These are phyloP conservation scores for Debaryomycetaceae sp. DNA, from an alignment of 1,139 yeast genomes.

Conservation along the genomic window DNA sequence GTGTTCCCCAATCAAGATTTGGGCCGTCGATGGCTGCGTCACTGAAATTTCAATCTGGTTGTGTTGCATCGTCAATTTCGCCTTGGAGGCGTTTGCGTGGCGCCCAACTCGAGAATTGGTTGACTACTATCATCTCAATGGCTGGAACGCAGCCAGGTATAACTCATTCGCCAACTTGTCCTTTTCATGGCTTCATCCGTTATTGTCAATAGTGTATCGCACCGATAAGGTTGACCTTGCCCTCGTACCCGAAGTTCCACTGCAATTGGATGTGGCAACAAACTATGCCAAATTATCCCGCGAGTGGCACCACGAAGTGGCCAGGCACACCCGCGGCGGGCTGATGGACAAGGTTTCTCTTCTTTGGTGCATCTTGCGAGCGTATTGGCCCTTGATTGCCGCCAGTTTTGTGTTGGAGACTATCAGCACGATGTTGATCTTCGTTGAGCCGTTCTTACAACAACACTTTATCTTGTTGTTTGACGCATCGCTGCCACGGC, in stretches of 20 bases:
- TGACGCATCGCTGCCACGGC: constrained; percentile 13
- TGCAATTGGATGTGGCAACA: too few relatives aligned
- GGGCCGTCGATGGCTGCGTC: constrained; percentile 6
- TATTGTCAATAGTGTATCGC: constrained; percentile 17
- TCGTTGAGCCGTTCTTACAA: constrained; percentile 18
- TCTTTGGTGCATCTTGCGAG: constrained; percentile 1
- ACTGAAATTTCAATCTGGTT: constrained; percentile 17
- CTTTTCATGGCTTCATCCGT: constrained; percentile 22
- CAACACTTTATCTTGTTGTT: constrained; percentile 19
- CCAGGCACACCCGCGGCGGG: too few relatives aligned
- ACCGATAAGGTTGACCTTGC: constrained; percentile 15
- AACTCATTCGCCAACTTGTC: constrained; percentile 19
- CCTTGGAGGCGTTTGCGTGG: constrained; percentile 26
- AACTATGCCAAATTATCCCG: too few relatives aligned
- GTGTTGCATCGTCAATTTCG: constrained; percentile 18
- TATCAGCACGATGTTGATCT: constrained; percentile 13
- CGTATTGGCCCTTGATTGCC: constrained; percentile 8
- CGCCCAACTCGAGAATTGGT: constrained; percentile 23
- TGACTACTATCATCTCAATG: constrained; percentile 13
- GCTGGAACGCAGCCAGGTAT: constrained; percentile 19
- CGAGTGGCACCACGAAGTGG: too few relatives aligned
- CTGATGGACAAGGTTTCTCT: constrained; percentile 2
- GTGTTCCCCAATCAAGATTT: constrained; percentile 17
- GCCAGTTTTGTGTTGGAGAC: constrained; percentile 11
- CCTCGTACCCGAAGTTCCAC: constrained; percentile 7